phyloP scores from a whole-genome alignment of 2,329 filamentous ascomycete genomes.

The Fusarium cyanostomum region DNA sequence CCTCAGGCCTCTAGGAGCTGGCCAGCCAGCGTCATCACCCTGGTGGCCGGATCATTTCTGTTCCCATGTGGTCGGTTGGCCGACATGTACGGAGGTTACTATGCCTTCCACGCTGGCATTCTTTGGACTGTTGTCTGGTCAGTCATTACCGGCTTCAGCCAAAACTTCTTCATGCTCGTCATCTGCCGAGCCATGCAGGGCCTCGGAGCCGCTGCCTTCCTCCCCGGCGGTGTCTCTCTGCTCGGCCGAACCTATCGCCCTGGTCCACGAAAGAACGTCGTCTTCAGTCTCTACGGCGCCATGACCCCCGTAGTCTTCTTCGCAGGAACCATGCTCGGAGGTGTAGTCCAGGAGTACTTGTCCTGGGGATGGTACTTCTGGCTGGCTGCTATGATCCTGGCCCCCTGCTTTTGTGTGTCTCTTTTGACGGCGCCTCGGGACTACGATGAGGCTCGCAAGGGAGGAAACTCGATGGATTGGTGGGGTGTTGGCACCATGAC shows the following conservation, averaged over 20 bases:
- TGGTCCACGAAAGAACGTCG: slow-evolving; percentile 73
- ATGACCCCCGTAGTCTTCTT: slow-evolving; percentile 66
- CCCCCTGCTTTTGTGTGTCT: slow-evolving; percentile 59
- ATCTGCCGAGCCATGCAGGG: slow-evolving; percentile 75
- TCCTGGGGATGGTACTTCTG: slow-evolving; percentile 76
- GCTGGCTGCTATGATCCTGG: slow-evolving; percentile 58
- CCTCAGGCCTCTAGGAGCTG: slow-evolving; percentile 68
- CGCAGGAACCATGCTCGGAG: slow-evolving; percentile 71
- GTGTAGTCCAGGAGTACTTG: slow-evolving; percentile 66
- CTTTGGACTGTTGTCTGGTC: slow-evolving; percentile 72
- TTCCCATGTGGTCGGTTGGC: slow-evolving; percentile 68
- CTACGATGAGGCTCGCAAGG: slow-evolving; percentile 44
- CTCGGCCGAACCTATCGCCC: slow-evolving; percentile 72
- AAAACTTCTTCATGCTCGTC: slow-evolving; percentile 71
- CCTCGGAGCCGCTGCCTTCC: slow-evolving; percentile 72
- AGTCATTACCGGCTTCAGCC: slow-evolving; percentile 71
- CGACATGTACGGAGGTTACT: slow-evolving; percentile 68
- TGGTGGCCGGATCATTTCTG: slow-evolving; percentile 64
- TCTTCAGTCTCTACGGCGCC: slow-evolving; percentile 67
- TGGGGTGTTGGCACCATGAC: slow-evolving; percentile 63
- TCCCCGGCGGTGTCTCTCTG: slow-evolving; percentile 74
- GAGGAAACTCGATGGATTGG: slow-evolving; percentile 67
- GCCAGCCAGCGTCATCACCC: slow-evolving; percentile 69
- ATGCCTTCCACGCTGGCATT: slow-evolving; percentile 64
- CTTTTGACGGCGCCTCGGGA: slow-evolving; percentile 51